Percentiles rank a stretch among this genome's conserved stretches.
phyloP scores from a whole-genome alignment of 192 early-diverging fungal species.

The Spinellus fusiger region DNA sequence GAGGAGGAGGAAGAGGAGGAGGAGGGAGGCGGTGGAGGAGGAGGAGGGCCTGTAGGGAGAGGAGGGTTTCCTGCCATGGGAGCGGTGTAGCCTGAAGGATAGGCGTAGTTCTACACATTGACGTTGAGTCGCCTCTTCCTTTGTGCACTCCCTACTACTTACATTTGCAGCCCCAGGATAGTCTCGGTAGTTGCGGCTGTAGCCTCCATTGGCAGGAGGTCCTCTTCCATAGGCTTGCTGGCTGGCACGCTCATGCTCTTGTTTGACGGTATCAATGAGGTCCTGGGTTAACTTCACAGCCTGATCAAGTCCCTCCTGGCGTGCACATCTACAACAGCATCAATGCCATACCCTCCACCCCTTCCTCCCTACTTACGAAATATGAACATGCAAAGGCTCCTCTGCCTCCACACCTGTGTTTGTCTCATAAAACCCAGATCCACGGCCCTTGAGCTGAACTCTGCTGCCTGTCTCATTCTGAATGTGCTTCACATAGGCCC shows the following conservation, averaged over 20 bases:
- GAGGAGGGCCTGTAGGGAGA: background rate
- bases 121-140: background rate
- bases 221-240: conserved; percentile 32
- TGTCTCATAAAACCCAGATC: conserved; percentile 74
- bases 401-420: conserved; percentile 54
- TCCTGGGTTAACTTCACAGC: conserved; percentile 69
- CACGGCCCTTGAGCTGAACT: conserved; percentile 77
- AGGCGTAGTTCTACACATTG: background rate
- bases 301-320: conserved; percentile 59
- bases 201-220: conserved; percentile 10
- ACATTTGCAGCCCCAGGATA: background rate
- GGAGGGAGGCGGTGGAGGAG: background rate
- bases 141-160: background rate
- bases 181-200: conserved; percentile 3
- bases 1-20: background rate
- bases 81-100: background rate
- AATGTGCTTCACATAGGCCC: conserved; percentile 82
- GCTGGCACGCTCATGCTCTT: conserved; percentile 52
- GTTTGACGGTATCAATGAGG: conserved; percentile 71
- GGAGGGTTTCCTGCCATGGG: background rate
- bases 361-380: conserved; percentile 51
- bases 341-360: background rate
- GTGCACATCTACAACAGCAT: conserved; percentile 42
- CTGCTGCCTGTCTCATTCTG: conserved; percentile 70
- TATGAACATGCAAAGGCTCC: conserved; percentile 79